Conservation (phyloP, 2,329 filamentous ascomycete species). For the Ophiostoma quercus region DNA sequence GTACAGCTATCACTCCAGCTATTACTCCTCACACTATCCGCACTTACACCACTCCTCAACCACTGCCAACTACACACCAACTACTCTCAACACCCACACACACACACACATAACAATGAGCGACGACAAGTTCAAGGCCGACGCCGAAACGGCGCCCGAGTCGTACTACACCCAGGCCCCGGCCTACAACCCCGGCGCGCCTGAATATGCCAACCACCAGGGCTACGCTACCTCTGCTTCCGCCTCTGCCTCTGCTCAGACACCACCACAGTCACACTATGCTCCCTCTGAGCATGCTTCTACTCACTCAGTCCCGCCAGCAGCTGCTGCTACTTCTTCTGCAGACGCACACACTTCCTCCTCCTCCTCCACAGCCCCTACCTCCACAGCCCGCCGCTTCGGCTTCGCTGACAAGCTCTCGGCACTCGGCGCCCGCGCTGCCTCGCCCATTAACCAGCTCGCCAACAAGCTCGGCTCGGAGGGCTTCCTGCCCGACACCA, state of each 20-base stretch:
- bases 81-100: background rate
- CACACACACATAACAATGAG: background rate
- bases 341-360: background rate
- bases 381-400: constrained; percentile 8
- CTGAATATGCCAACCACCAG: constrained; percentile 27
- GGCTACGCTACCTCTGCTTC: constrained; percentile 15
- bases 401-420: constrained; percentile 32
- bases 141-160: constrained; percentile 16
- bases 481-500: constrained; percentile 76
- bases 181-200: constrained; percentile 28
- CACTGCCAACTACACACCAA: background rate
- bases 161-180: constrained; percentile 24
- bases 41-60: background rate
- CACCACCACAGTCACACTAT: constrained; percentile 9
- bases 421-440: constrained; percentile 44
- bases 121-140: background rate
- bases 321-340: background rate
- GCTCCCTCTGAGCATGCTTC: background rate
- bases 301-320: background rate
- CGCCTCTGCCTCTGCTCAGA: constrained; percentile 14
- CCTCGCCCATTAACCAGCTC: constrained; percentile 71
- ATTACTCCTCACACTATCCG: background rate
- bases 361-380: background rate
- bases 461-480: constrained; percentile 79
- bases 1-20: background rate